Evolutionary conservation across 129 eudicot genomes (phyloP).

Genomic region (Saussurea involucrata): DNA sequence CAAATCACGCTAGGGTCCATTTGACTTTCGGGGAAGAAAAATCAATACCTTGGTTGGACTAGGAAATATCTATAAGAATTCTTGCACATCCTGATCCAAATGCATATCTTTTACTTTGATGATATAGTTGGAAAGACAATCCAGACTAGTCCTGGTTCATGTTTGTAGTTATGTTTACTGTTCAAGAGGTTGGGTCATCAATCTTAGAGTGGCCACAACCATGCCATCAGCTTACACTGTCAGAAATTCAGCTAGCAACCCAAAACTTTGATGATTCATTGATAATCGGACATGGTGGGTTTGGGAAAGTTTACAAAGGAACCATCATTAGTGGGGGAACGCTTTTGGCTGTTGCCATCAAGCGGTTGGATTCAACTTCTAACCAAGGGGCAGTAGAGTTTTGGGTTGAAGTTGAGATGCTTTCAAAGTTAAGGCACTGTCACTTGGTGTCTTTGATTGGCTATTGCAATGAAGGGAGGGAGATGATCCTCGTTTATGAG

Average conservation of each 20-base stretch:
- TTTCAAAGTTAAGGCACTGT: not conserved
- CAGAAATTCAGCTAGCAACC: not conserved
- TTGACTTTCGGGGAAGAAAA: not conserved
- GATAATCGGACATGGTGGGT: not conserved
- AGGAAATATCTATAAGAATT: not conserved
- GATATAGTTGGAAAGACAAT: not conserved
- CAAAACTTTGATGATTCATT: not conserved
- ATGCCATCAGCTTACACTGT: not conserved
- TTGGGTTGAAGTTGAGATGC: not conserved
- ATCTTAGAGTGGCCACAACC: not conserved
- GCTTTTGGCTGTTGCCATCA: conserved; percentile 16
- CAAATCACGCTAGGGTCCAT: not conserved
- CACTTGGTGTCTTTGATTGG: too few species aligned
- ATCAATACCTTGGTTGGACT: not conserved
- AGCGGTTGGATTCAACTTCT: conserved; percentile 12
- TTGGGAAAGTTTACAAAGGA: too few species aligned
- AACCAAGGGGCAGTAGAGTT: conserved; percentile 20
- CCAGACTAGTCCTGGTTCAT: not conserved
- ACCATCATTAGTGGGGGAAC: not conserved
- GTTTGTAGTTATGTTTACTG: not conserved
- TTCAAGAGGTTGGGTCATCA: not conserved
- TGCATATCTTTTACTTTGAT: not conserved
- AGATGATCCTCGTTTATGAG: too few species aligned
- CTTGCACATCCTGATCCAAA: not conserved
- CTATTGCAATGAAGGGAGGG: too few species aligned